Percentiles rank a stretch among this genome's conserved stretches.
Evolutionary conservation across 345 rosid species (phyloP).

Genomic region (Syzygium jambos): DNA sequence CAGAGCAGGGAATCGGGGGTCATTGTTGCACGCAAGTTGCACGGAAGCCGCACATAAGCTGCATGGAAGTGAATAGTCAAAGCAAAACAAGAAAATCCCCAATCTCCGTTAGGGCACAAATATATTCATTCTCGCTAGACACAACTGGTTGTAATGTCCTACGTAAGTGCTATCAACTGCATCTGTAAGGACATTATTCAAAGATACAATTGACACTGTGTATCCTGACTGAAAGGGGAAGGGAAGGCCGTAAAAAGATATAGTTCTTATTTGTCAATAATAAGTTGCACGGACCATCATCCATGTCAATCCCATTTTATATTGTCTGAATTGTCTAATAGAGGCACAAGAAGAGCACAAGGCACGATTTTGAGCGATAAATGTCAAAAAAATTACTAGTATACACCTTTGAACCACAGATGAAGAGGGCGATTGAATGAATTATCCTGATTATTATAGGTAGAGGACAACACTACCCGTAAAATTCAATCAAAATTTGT

Average conservation of each 20-base stretch:
- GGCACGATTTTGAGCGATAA: not conserved
- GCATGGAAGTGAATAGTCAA: too few species aligned
- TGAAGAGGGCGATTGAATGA: not conserved
- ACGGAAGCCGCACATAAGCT: too few species aligned
- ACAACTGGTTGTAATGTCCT: not conserved
- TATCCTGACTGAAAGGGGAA: not conserved
- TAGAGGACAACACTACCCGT: constrained; percentile 27
- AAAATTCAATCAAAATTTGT: constrained; percentile 40
- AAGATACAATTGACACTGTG: not conserved
- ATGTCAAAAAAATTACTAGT: not conserved
- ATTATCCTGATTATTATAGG: not conserved
- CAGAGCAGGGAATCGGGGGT: too few species aligned
- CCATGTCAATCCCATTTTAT: not conserved
- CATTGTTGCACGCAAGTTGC: too few species aligned
- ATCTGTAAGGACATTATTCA: not conserved
- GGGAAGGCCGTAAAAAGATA: not conserved
- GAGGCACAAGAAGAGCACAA: not conserved
- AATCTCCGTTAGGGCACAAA: not conserved
- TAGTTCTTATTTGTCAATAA: not conserved
- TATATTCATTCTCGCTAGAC: not conserved
- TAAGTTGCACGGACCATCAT: not conserved
- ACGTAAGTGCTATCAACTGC: not conserved
- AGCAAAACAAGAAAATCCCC: too few species aligned
- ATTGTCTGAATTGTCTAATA: not conserved
- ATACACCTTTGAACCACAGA: not conserved